Conservation (phyloP, 2,329 filamentous ascomycete species). For the Aureobasidium sp. region DNA sequence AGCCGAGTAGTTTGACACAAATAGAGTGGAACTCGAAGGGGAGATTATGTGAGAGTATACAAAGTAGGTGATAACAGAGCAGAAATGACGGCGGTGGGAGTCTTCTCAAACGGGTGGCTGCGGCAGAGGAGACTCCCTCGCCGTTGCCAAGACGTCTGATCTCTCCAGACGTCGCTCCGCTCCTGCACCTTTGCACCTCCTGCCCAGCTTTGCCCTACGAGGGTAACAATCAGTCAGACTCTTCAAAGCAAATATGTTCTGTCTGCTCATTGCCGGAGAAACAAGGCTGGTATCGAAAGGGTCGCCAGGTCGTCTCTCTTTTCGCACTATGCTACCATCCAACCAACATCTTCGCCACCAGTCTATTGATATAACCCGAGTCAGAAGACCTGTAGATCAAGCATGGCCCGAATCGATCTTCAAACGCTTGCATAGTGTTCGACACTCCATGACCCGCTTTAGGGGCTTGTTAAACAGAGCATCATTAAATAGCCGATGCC, state of each 20-base stretch:
- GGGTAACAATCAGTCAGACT: not conserved
- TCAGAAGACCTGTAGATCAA: not conserved
- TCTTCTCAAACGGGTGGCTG: not conserved
- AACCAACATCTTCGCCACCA: not conserved
- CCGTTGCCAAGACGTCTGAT: not conserved
- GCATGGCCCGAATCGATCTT: not conserved
- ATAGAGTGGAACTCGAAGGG: not conserved
- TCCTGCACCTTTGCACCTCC: not conserved
- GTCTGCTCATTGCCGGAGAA: not conserved
- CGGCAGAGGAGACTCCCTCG: not conserved
- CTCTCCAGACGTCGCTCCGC: not conserved
- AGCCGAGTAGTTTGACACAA: not conserved
- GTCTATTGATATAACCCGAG: not conserved
- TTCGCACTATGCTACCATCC: not conserved
- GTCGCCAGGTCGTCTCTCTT: not conserved
- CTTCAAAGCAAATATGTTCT: not conserved
- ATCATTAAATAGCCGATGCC: not conserved
- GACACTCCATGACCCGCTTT: not conserved
- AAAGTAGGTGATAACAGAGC: not conserved
- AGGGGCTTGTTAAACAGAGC: not conserved
- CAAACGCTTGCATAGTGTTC: not conserved
- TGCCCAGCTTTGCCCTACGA: not conserved
- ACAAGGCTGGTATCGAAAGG: not conserved
- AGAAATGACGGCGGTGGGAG: conserved; percentile 2
- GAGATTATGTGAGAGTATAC: not conserved